Conservation (phyloP, 192 early-diverging fungal species). For the Backusella sp. region DNA sequence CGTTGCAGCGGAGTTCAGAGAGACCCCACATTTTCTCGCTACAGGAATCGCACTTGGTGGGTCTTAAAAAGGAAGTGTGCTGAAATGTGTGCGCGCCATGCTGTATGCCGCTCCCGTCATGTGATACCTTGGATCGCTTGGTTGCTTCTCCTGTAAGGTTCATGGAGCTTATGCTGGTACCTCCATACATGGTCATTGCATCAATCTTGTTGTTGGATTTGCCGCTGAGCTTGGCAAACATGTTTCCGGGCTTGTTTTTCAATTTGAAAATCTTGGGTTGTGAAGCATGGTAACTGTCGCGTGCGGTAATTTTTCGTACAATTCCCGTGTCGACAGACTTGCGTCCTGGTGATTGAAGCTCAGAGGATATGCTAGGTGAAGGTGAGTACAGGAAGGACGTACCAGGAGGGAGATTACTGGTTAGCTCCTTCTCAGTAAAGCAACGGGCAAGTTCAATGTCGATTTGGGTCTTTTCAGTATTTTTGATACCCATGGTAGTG, state of each 20-base stretch:
- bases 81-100: slow-evolving; percentile 18
- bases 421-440: slow-evolving; percentile 23
- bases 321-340: slow-evolving; percentile 25
- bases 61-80: slow-evolving; percentile 29
- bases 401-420: slow-evolving; percentile 28
- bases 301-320: slow-evolving; percentile 8
- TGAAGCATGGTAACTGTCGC: background rate
- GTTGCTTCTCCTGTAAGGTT: slow-evolving; percentile 1
- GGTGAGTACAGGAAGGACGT: slow-evolving; percentile 20
- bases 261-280: slow-evolving; percentile 55
- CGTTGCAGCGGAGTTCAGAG: slow-evolving; percentile 42
- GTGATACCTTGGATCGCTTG: background rate
- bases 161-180: background rate
- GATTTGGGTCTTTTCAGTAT: slow-evolving; percentile 49
- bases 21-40: slow-evolving; percentile 50
- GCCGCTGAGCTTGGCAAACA: slow-evolving; percentile 33
- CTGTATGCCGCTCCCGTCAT: background rate
- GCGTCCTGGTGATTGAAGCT: slow-evolving; percentile 15
- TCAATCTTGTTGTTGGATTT: background rate
- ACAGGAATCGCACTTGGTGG: slow-evolving; percentile 46
- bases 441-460: slow-evolving; percentile 52
- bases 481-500: slow-evolving; percentile 49
- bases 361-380: slow-evolving; percentile 22
- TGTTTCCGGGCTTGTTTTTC: slow-evolving; percentile 45
- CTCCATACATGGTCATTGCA: background rate